A percentile compares a stretch with the other conserved stretches of the same genome.
phyloP scores from a whole-genome alignment of 164 flowering plant genomes.

The Tetracentron sinense region DNA sequence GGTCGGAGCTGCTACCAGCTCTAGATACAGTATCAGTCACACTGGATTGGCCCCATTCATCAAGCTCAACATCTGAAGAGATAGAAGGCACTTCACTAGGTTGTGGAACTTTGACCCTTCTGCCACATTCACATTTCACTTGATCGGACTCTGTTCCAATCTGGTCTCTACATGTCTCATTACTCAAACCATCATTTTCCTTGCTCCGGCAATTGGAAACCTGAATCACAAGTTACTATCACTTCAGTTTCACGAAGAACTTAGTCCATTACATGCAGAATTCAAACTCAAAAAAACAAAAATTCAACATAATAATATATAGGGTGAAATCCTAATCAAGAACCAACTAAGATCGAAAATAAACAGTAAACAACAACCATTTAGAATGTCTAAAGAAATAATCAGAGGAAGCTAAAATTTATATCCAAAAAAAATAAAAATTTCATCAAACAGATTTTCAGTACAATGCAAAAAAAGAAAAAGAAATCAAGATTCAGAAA shows the following conservation, averaged over 20 bases:
- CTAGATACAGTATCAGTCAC: constrained; percentile 21
- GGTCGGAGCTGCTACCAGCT: constrained; percentile 45
- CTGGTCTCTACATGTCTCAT: constrained; percentile 23
- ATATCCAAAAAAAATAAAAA: no score
- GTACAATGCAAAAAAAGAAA: neutral
- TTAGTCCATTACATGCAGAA: no score
- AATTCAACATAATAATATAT: no score
- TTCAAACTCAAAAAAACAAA: neutral
- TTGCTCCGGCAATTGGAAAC: constrained; percentile 28
- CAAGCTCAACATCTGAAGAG: constrained; percentile 33
- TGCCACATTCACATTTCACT: constrained; percentile 26
- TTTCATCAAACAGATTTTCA: no score
- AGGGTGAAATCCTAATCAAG: no score
- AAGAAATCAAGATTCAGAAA: neutral
- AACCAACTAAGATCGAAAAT: no score
- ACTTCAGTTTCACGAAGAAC: neutral
- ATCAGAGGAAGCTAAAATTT: no score
- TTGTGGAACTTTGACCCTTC: constrained; percentile 32
- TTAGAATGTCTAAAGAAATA: no score
- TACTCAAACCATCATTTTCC: constrained; percentile 22
- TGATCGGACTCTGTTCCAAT: constrained; percentile 25
- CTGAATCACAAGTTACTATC: constrained; percentile 20
- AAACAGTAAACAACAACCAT: no score
- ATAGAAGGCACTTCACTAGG: constrained; percentile 34
- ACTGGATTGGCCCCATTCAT: constrained; percentile 43